These are phyloP conservation scores for Phyllachora maydis DNA, from an alignment of 2,329 filamentous ascomycete genomes.

Conservation along the genomic window DNA sequence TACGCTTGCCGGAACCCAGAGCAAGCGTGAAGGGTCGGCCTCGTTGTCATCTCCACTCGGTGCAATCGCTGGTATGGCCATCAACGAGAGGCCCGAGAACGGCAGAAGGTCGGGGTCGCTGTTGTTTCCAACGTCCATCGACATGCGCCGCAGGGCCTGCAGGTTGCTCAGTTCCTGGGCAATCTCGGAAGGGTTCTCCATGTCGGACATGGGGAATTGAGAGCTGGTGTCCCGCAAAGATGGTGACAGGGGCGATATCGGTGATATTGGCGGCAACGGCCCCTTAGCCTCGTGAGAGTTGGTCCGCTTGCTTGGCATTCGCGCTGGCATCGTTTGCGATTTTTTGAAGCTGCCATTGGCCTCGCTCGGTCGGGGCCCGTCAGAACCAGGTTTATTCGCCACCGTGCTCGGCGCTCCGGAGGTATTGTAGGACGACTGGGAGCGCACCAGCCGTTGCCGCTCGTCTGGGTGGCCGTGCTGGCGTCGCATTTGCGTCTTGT, in stretches of 20 bases:
- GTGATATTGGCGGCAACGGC: constrained; percentile 14
- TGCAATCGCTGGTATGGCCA: constrained; percentile 52
- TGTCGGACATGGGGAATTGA: constrained; percentile 71
- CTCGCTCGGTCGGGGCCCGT: no score
- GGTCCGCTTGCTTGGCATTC: constrained; percentile 17
- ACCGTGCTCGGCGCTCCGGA: constrained; percentile 8
- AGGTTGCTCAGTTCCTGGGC: constrained; percentile 85
- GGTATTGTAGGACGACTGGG: constrained; percentile 25
- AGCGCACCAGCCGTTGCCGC: constrained; percentile 19
- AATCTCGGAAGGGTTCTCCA: constrained; percentile 74
- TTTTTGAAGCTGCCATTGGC: constrained; percentile 17
- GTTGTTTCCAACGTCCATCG: constrained; percentile 71
- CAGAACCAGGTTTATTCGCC: no score
- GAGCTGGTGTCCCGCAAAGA: constrained; percentile 32
- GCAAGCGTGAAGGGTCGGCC: constrained; percentile 68
- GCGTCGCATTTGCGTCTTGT: constrained; percentile 9
- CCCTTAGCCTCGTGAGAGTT: constrained; percentile 19
- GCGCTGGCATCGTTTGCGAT: constrained; percentile 18
- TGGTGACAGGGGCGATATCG: constrained; percentile 23
- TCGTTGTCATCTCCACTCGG: constrained; percentile 60
- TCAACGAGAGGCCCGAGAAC: constrained; percentile 40
- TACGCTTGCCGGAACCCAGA: constrained; percentile 89
- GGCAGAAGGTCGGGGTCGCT: constrained; percentile 58
- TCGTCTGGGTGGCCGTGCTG: constrained; percentile 16
- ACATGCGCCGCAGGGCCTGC: constrained; percentile 77